Conservation (phyloP, 2,329 filamentous ascomycete genomes). For the Apiospora koreana region DNA sequence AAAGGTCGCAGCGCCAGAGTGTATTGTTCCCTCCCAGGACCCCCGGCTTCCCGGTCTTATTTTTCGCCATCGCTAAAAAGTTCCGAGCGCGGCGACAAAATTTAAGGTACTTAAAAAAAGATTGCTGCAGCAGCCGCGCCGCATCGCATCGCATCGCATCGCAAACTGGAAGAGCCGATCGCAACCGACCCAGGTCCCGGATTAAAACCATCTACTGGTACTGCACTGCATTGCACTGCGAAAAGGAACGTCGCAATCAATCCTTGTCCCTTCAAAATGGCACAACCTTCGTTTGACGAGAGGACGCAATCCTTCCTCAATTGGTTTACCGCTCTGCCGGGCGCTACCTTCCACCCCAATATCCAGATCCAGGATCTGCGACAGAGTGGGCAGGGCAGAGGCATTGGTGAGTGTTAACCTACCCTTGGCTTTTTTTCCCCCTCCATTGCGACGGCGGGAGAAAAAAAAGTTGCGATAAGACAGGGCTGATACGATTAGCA, state of each 20-base stretch:
- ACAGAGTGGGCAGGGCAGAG: conserved; percentile 51
- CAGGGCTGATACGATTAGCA: conserved; percentile 8
- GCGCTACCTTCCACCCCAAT: conserved; percentile 53
- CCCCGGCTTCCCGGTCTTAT: not conserved
- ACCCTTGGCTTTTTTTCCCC: not conserved
- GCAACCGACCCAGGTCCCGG: not conserved
- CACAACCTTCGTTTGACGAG: conserved; percentile 37
- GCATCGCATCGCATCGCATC: too few relatives aligned
- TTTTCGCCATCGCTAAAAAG: conserved; percentile 3
- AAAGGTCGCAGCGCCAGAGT: not conserved
- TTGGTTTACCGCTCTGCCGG: conserved; percentile 56
- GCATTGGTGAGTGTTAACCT: conserved; percentile 46
- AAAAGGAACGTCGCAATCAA: not conserved
- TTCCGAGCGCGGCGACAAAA: not conserved
- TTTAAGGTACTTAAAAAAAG: not conserved
- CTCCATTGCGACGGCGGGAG: not conserved
- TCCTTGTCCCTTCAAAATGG: not conserved
- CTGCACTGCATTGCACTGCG: not conserved
- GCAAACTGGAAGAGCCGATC: not conserved
- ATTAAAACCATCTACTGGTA: not conserved
- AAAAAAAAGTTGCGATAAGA: not conserved
- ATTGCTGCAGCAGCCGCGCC: not conserved
- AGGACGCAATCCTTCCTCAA: conserved; percentile 48
- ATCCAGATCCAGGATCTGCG: conserved; percentile 56
- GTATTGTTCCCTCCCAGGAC: not conserved